Evolutionary conservation across 2,329 filamentous ascomycete species (phyloP).

Genomic region (Aspergillus sp.): DNA sequence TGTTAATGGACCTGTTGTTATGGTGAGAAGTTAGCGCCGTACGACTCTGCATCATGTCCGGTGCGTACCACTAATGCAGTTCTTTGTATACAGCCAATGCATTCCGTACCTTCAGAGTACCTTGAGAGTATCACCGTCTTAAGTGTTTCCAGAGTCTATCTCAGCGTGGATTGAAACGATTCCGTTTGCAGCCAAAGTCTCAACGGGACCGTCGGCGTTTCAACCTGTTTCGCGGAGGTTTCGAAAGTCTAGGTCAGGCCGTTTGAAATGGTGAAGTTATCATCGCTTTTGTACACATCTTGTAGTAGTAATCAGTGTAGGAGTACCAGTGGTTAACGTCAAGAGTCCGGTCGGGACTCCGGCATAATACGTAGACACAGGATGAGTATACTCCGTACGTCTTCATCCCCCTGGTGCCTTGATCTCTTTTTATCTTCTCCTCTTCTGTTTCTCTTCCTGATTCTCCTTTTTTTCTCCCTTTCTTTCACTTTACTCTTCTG

Average conservation of each 20-base stretch:
- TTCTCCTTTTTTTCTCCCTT: conserved; percentile 11
- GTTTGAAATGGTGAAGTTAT: no score
- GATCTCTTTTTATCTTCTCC: not conserved
- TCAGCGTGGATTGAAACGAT: not conserved
- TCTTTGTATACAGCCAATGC: no score
- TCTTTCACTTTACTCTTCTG: conserved; percentile 5
- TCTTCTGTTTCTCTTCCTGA: conserved; percentile 8
- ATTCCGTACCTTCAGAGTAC: not conserved
- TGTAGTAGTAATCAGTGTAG: no score
- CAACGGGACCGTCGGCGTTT: not conserved
- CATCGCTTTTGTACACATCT: no score
- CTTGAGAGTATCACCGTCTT: no score
- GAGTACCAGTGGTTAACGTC: not conserved
- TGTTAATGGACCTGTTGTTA: not conserved
- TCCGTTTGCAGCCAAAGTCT: not conserved
- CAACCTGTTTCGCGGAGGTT: not conserved
- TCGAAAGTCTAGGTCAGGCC: not conserved
- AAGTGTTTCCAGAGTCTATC: no score
- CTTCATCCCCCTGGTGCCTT: not conserved
- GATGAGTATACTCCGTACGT: no score
- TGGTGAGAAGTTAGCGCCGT: not conserved
- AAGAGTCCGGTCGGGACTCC: not conserved
- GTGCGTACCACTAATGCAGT: not conserved
- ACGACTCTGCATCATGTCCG: not conserved
- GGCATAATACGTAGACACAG: no score